Evolutionary conservation across 345 rosid species (phyloP).

Genomic region (Raphanus raphanistrum): DNA sequence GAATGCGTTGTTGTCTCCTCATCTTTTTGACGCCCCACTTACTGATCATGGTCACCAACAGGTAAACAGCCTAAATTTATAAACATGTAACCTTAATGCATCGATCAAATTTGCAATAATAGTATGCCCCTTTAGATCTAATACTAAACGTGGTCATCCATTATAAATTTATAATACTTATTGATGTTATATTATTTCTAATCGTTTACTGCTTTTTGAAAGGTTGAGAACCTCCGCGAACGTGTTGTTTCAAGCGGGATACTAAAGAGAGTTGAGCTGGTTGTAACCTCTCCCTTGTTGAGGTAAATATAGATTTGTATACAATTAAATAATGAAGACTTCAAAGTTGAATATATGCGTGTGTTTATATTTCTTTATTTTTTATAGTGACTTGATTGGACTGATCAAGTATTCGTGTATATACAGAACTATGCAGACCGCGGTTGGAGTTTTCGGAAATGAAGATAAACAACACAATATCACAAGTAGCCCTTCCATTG

Average conservation of each 20-base stretch:
- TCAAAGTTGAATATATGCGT: neutral
- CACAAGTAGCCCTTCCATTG: conserved; percentile 51
- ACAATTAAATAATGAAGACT: neutral
- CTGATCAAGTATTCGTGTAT: neutral
- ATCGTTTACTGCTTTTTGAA: neutral
- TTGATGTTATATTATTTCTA: neutral
- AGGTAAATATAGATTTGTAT: conserved; percentile 25
- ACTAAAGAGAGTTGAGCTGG: conserved; percentile 36
- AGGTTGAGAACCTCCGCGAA: conserved; percentile 39
- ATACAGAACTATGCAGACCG: conserved; percentile 77
- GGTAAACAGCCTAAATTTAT: conserved; percentile 30
- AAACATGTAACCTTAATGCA: neutral
- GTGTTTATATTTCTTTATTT: neutral
- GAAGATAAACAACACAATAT: conserved; percentile 29
- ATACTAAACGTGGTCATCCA: neutral
- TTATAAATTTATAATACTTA: neutral
- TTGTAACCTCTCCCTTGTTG: conserved; percentile 41
- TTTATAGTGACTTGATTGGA: neutral
- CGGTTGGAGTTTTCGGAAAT: conserved; percentile 60
- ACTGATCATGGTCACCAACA: conserved; percentile 60
- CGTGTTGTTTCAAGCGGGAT: conserved; percentile 33
- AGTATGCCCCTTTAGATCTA: neutral
- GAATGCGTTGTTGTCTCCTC: conserved; percentile 46
- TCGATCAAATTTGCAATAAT: neutral
- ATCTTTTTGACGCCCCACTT: conserved; percentile 62